phyloP scores from a whole-genome alignment of 306 rosid genomes.

The Heteromeles arbutifolia region DNA sequence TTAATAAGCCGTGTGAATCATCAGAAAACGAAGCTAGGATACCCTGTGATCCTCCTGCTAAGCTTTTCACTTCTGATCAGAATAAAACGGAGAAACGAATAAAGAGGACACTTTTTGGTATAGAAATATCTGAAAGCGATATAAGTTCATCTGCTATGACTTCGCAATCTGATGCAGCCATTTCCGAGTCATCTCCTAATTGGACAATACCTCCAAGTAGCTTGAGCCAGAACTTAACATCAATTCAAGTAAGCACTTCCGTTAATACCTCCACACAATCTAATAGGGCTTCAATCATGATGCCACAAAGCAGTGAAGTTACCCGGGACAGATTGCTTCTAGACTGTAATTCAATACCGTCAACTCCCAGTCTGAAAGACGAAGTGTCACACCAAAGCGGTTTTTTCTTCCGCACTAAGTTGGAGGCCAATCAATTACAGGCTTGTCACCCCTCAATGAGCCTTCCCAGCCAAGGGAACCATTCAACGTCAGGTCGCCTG shows the following conservation, averaged over 20 bases:
- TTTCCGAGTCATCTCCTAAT: conserved; percentile 42
- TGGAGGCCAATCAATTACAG: conserved; percentile 37
- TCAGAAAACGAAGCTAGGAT: conserved; percentile 10
- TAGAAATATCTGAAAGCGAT: conserved; percentile 36
- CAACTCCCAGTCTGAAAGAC: conserved; percentile 27
- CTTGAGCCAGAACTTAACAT: conserved; percentile 44
- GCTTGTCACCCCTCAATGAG: conserved; percentile 37
- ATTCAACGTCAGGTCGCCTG: no score
- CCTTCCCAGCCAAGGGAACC: conserved; percentile 13
- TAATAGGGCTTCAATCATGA: conserved; percentile 17
- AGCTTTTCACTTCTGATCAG: conserved; percentile 1
- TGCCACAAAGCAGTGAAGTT: conserved; percentile 13
- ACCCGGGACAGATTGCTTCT: conserved; percentile 42
- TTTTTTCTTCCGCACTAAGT: conserved; percentile 25
- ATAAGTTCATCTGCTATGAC: conserved; percentile 28
- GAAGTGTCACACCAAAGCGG: conserved; percentile 39
- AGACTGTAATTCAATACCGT: conserved; percentile 38
- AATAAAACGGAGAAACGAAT: conserved; percentile 3
- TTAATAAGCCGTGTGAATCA: conserved; percentile 13
- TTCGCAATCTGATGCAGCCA: conserved; percentile 31
- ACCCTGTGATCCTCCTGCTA: neutral
- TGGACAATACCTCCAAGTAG: conserved; percentile 51
- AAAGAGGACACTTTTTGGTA: conserved; percentile 43
- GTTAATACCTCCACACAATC: conserved; percentile 24
- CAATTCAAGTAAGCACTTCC: conserved; percentile 34